Percentiles rank a stretch among this genome's conserved stretches.
Conservation (phyloP, 2,329 filamentous ascomycete genomes). For the Orbilia quercus region DNA sequence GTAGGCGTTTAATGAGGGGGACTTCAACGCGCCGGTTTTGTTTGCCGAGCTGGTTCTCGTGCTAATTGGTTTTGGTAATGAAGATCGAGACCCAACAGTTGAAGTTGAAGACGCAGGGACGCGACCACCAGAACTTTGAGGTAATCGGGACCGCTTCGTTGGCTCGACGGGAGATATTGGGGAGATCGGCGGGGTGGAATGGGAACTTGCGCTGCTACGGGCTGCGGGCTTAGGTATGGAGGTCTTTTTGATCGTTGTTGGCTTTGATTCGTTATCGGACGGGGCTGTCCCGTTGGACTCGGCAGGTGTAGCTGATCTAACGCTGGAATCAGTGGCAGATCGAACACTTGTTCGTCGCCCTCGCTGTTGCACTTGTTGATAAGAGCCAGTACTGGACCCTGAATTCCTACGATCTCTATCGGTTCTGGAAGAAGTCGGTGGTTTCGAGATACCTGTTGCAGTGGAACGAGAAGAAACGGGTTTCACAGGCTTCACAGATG, state of each 20-base stretch:
- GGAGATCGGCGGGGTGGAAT: slow-evolving; percentile 50
- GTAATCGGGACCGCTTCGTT: slow-evolving; percentile 25
- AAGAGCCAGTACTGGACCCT: slow-evolving; percentile 44
- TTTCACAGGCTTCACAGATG: slow-evolving; percentile 18
- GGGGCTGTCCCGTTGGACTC: slow-evolving; percentile 43
- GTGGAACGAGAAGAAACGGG: slow-evolving; percentile 30
- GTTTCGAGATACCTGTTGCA: slow-evolving; percentile 20
- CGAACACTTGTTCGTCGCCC: slow-evolving; percentile 30
- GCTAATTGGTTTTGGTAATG: slow-evolving; percentile 46
- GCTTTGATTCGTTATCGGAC: slow-evolving; percentile 46
- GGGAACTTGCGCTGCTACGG: slow-evolving; percentile 15
- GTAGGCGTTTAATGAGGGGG: slow-evolving; percentile 50
- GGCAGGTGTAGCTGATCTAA: slow-evolving; percentile 44
- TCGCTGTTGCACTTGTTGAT: slow-evolving; percentile 34
- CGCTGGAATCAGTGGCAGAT: slow-evolving; percentile 42
- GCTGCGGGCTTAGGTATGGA: slow-evolving; percentile 37
- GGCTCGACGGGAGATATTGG: slow-evolving; percentile 46
- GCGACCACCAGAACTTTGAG: slow-evolving; percentile 20
- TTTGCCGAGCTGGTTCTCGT: slow-evolving; percentile 44
- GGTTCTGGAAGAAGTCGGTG: slow-evolving; percentile 15
- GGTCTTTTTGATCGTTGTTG: slow-evolving; percentile 36
- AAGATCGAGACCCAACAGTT: slow-evolving; percentile 37
- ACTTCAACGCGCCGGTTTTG: slow-evolving; percentile 43
- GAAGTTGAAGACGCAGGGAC: slow-evolving; percentile 32
- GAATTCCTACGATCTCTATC: slow-evolving; percentile 48